Evolutionary conservation across 306 rosid genomes (phyloP).

Genomic region (Gynostemma pentaphyllum): DNA sequence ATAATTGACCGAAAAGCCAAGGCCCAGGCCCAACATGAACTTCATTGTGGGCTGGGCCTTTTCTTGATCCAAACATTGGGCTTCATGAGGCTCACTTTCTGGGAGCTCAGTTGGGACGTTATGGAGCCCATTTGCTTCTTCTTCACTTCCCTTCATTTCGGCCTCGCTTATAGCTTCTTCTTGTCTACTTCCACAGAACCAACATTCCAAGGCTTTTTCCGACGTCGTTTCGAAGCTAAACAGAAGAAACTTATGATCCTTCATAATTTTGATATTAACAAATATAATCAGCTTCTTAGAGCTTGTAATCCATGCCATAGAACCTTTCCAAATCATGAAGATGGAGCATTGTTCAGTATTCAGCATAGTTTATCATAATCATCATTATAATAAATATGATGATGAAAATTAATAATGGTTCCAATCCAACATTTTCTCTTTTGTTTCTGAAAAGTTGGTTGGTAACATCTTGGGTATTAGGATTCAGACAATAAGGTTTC

Average conservation of each 20-base stretch:
- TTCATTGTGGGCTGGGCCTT: conserved; percentile 51
- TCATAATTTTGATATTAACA: conserved; percentile 30
- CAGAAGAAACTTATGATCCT: conserved; percentile 48
- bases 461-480: too few relatives aligned
- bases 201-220: conserved; percentile 52
- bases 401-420: background rate
- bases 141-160: conserved; percentile 37
- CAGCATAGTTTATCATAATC: background rate
- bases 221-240: conserved; percentile 37
- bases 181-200: conserved; percentile 61
- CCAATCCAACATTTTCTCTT: background rate
- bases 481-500: background rate
- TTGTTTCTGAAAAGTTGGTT: background rate
- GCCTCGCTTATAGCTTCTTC: conserved; percentile 49
- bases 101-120: conserved; percentile 95
- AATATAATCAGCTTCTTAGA: conserved; percentile 34
- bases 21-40: conserved; percentile 42
- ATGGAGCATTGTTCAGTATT: background rate
- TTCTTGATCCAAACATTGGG: conserved; percentile 39
- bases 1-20: conserved; percentile 44
- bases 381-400: too few relatives aligned
- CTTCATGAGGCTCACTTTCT: conserved; percentile 78
- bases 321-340: background rate
- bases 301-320: conserved; percentile 27
- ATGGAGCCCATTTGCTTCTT: conserved; percentile 98